Base-by-base conservation (phyloP, 2,329 filamentous ascomycete genomes). In the Cryphonectria naterciae region DNA sequence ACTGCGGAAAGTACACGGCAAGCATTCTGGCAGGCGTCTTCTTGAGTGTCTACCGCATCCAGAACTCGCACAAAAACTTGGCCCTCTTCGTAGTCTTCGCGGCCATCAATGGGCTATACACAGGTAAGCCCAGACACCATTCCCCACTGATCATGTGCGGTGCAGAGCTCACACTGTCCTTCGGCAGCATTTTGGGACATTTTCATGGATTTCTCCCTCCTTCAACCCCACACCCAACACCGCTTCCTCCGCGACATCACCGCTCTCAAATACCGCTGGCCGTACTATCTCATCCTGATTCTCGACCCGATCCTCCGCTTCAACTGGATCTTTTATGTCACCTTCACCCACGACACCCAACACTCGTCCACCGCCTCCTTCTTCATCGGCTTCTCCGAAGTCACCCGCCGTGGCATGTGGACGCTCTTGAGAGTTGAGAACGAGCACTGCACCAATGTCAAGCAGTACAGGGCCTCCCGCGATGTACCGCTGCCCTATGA, bases 361-460 rank as follows among this genome's bases (percentile, higher is more conserved):
- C 95, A 98, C 79, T 95, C 92, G 1, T 92, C 93, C 3, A 79
- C 94, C 1, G 87, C 94, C 6, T 94, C 93, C 1, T 98, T 98
- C 80, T 75, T 92, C 41, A 89, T 98, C 22, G 87, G 88, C 1
- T 83, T 98, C 3, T 88, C 91, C 11, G 96, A 99, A 79, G 89
- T 97, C 32, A 86, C 88, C n/a, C 89, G 96, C 43, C 86, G 96
- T 78, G 95, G 94, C 73, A 89, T 98, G 78, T 99, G 96, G 96
- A 91, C 92, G 0, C 85, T 98, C 4, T 92, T 99, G 79, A 93
- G 96, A 56, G 95, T 99, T 37, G 96, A 99, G 81, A 99, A 99
- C 80, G 96, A 99, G 77, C 96, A 99, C 81, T 97, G 94, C 81
- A 91, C 92, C 69, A 97, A 98, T 76, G 95, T 99, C 2, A 88